Conservation (phyloP, 2,329 filamentous ascomycete species). For the Aspergillus chevalieri region DNA sequence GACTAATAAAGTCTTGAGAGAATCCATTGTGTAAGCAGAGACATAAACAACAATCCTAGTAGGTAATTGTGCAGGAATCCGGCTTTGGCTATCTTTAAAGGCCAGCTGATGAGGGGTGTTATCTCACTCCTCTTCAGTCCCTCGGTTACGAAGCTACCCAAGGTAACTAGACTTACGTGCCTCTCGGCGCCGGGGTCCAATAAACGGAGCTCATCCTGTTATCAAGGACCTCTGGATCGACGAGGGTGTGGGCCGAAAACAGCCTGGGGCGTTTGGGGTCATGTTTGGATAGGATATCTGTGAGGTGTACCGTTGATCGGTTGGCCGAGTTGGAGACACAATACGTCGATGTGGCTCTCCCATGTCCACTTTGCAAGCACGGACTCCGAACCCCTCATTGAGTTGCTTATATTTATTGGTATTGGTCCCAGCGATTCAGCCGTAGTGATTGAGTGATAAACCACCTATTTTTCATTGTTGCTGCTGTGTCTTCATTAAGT, state of each 20-base stretch:
- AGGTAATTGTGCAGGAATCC: not conserved
- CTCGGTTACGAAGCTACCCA: not conserved
- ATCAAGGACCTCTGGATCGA: not conserved
- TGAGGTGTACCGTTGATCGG: not conserved
- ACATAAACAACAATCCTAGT: not conserved
- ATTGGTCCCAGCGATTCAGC: not conserved
- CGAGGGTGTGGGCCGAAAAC: not conserved
- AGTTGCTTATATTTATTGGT: not conserved
- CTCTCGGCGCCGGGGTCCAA: not conserved
- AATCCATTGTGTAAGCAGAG: constrained; percentile 21
- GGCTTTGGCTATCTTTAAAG: not conserved
- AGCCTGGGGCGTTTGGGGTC: not conserved
- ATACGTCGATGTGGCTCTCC: not conserved
- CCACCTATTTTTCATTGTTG: too few relatives aligned
- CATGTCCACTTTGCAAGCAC: not conserved
- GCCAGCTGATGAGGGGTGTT: not conserved
- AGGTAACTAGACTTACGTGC: not conserved
- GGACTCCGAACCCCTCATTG: not conserved
- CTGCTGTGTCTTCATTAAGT: too few relatives aligned
- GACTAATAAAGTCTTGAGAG: constrained; percentile 49
- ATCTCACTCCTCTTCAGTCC: not conserved
- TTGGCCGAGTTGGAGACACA: not conserved
- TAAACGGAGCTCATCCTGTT: not conserved
- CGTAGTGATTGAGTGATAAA: too few relatives aligned
- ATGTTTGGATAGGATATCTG: not conserved